Conservation (phyloP, 257 asterid genomes). For the Solanum gracilifrons region DNA sequence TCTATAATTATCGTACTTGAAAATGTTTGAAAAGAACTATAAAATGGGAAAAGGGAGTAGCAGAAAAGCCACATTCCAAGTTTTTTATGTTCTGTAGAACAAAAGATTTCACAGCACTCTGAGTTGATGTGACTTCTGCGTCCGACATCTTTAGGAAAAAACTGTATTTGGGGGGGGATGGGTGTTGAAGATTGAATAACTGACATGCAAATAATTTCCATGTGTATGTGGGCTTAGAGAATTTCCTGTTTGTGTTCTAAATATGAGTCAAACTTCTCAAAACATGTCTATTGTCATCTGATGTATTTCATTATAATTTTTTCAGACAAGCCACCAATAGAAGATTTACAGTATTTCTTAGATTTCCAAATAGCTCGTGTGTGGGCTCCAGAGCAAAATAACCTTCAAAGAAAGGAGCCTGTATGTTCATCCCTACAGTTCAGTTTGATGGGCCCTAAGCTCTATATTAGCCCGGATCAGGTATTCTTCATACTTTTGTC, state of each 20-base stretch:
- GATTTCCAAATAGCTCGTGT: constrained; percentile 88
- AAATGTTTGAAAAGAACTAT: not conserved
- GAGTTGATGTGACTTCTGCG: not conserved
- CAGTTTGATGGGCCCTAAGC: constrained; percentile 99
- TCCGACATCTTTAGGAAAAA: not conserved
- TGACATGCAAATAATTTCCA: not conserved
- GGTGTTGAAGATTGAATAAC: not conserved
- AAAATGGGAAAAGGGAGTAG: not conserved
- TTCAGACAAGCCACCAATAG: constrained; percentile 97
- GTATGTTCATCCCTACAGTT: constrained; percentile 85
- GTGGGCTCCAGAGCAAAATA: constrained; percentile 98
- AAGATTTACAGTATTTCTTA: constrained; percentile 94
- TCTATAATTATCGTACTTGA: too few species aligned
- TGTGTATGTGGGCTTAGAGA: not conserved
- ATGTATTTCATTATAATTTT: not conserved
- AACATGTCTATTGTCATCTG: not conserved
- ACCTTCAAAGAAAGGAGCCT: constrained; percentile 82
- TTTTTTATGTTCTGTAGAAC: not conserved
- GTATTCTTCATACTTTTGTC: constrained; percentile 18
- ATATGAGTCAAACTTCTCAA: not conserved
- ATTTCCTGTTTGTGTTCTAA: not conserved
- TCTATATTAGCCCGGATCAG: constrained; percentile 92
- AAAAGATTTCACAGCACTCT: not conserved
- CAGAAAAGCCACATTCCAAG: not conserved
- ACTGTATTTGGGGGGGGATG: not conserved